Evolutionary conservation across 2,329 filamentous ascomycete genomes (phyloP).

Genomic region (Stenocarpella maydis): DNA sequence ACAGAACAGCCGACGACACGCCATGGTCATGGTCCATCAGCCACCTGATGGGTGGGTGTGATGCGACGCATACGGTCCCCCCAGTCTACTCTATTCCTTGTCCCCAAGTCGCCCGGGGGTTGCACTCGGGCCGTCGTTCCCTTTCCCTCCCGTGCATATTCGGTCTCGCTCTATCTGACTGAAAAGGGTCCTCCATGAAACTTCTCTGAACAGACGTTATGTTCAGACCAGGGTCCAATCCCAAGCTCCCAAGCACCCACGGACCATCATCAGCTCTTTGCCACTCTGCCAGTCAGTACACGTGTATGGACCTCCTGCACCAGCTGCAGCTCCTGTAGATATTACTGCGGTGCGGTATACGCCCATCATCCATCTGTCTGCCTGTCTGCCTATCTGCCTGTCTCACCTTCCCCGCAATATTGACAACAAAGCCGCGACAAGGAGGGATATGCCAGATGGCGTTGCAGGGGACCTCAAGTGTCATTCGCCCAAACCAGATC

Average conservation of each 20-base stretch:
- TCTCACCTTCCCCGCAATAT: slow-evolving; percentile 25
- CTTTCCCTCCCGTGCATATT: slow-evolving; percentile 10
- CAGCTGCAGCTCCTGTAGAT: neutral
- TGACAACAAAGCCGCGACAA: neutral
- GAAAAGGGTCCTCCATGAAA: slow-evolving; percentile 20
- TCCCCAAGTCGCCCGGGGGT: slow-evolving; percentile 15
- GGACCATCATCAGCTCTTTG: neutral
- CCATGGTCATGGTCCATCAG: neutral
- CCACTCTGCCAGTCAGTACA: slow-evolving; percentile 3
- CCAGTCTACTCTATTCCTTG: neutral
- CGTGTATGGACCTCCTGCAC: neutral
- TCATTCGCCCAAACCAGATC: slow-evolving; percentile 2
- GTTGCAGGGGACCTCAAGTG: slow-evolving; percentile 1
- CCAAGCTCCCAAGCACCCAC: neutral
- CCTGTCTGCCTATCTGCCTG: neutral
- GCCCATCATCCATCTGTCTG: neutral
- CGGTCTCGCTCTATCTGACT: slow-evolving; percentile 18
- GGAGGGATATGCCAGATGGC: slow-evolving; percentile 3
- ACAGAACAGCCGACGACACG: neutral
- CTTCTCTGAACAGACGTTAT: neutral
- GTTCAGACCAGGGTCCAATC: slow-evolving; percentile 19
- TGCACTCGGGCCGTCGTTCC: slow-evolving; percentile 22
- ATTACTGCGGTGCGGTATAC: neutral
- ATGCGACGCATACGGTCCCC: slow-evolving; percentile 2
- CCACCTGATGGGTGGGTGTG: slow-evolving; percentile 8